phyloP scores from a whole-genome alignment of 2,329 filamentous ascomycete genomes.

The Massarina eburnea region DNA sequence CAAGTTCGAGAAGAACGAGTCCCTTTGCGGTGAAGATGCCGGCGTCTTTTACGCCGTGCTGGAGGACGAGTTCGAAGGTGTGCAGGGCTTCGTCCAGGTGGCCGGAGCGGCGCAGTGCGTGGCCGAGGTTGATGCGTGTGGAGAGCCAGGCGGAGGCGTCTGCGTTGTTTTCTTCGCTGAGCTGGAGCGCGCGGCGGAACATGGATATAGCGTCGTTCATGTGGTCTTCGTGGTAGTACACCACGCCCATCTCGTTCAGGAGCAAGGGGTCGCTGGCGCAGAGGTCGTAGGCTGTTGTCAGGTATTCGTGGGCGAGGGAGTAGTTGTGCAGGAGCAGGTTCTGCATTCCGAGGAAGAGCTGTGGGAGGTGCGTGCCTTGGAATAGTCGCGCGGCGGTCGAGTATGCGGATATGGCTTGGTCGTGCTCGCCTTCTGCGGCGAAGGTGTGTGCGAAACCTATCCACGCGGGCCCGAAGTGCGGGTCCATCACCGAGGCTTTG shows the following conservation, averaged over 20 bases:
- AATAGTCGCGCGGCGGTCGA: conserved; percentile 92
- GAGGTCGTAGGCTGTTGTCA: conserved; percentile 82
- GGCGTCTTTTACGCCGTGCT: conserved; percentile 77
- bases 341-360: conserved; percentile 97
- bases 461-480: conserved; percentile 96
- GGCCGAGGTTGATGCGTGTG: conserved; percentile 84
- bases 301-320: conserved; percentile 88
- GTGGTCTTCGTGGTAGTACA: conserved; percentile 89
- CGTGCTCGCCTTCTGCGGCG: conserved; percentile 94
- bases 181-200: conserved; percentile 74
- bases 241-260: conserved; percentile 92
- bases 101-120: conserved; percentile 75
- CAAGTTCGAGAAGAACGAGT: conserved; percentile 78
- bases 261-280: conserved; percentile 86
- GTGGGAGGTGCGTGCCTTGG: conserved; percentile 93
- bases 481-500: conserved; percentile 96
- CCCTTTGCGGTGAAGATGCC: conserved; percentile 81
- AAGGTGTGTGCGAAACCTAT: conserved; percentile 99
- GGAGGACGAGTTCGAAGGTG: conserved; percentile 84
- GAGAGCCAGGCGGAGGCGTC: conserved; percentile 81
- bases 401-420: conserved; percentile 97
- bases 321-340: conserved; percentile 96
- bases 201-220: conserved; percentile 73
- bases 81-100: conserved; percentile 70
- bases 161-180: conserved; percentile 79